These are phyloP conservation scores for Maudiozyma serrabonitensis DNA, from an alignment of 805 yeast species.

Conservation along the genomic window DNA sequence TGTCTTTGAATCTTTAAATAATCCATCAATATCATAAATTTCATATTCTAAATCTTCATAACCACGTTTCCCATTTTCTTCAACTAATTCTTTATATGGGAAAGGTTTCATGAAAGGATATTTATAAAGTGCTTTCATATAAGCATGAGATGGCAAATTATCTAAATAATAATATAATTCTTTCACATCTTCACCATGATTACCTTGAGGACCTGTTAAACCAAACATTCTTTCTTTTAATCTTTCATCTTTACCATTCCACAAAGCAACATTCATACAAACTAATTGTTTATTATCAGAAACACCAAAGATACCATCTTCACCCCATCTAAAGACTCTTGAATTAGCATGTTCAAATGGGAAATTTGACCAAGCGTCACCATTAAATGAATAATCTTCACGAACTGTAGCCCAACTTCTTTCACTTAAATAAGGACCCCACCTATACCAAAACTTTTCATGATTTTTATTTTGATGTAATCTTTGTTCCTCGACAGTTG, in stretches of 20 bases:
- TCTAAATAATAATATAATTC: conserved; percentile 78
- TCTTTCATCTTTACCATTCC: conserved; percentile 84
- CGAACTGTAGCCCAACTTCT: conserved; percentile 82
- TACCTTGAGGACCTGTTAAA: conserved; percentile 85
- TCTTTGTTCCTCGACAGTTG: conserved; percentile 30
- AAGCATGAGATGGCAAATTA: conserved; percentile 87
- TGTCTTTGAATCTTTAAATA: conserved; percentile 45
- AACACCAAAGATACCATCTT: conserved; percentile 88
- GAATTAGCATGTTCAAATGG: conserved; percentile 78
- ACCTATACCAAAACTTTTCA: conserved; percentile 62
- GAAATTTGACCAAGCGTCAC: conserved; percentile 87
- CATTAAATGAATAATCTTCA: conserved; percentile 77
- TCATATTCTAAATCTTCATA: conserved; percentile 71
- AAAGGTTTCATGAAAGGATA: conserved; percentile 72
- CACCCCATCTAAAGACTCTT: conserved; percentile 89
- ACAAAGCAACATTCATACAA: conserved; percentile 69
- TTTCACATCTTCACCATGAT: conserved; percentile 94
- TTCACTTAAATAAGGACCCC: conserved; percentile 90
- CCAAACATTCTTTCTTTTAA: conserved; percentile 84
- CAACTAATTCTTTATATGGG: conserved; percentile 71
- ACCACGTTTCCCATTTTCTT: conserved; percentile 55
- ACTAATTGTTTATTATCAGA: conserved; percentile 73
- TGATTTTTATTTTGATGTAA: conserved; percentile 28
- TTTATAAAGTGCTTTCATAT: conserved; percentile 84
- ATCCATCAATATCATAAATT: conserved; percentile 60